Conservation (phyloP, 2,329 filamentous ascomycete species). For the Nannizziopsis arthrosporioides region DNA sequence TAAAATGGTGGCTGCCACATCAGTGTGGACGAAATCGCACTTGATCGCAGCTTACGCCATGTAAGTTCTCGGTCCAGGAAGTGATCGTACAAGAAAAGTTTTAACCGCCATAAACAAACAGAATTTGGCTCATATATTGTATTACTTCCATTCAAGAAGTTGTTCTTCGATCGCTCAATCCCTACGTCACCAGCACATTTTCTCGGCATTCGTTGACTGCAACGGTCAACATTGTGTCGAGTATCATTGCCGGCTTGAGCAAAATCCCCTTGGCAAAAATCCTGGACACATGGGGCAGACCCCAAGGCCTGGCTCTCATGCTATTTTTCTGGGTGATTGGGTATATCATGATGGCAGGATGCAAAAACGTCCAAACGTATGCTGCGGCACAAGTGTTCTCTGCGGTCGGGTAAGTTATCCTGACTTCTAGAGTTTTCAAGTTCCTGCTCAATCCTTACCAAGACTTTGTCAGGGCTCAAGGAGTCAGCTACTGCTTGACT, state of each 20-base stretch:
- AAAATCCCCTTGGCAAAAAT: constrained; percentile 50
- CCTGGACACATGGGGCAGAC: constrained; percentile 48
- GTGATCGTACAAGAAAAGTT: not conserved
- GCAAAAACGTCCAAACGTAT: constrained; percentile 47
- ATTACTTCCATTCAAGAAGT: constrained; percentile 25
- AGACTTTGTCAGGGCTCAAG: constrained; percentile 25
- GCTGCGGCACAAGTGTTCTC: constrained; percentile 52
- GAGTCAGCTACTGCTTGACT: constrained; percentile 43
- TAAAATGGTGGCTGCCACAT: constrained; percentile 29
- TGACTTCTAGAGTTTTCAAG: not conserved
- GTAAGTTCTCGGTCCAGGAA: constrained; percentile 12
- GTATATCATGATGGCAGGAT: constrained; percentile 49
- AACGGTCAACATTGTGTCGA: constrained; percentile 42
- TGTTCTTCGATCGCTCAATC: constrained; percentile 23
- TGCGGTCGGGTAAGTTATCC: constrained; percentile 36
- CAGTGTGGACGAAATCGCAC: constrained; percentile 28
- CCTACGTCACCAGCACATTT: constrained; percentile 43
- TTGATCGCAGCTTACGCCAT: constrained; percentile 25
- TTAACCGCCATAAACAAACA: constrained; percentile 1
- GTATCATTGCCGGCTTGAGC: constrained; percentile 43
- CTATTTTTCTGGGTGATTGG: constrained; percentile 22
- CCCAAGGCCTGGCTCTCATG: constrained; percentile 42
- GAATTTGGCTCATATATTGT: constrained; percentile 28
- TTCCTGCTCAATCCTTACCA: not conserved
- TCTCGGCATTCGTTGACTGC: constrained; percentile 41